Percentiles rank a stretch among this genome's conserved stretches.
Conservation (phyloP, 345 rosid genomes). For the Moricandia arvensis region DNA sequence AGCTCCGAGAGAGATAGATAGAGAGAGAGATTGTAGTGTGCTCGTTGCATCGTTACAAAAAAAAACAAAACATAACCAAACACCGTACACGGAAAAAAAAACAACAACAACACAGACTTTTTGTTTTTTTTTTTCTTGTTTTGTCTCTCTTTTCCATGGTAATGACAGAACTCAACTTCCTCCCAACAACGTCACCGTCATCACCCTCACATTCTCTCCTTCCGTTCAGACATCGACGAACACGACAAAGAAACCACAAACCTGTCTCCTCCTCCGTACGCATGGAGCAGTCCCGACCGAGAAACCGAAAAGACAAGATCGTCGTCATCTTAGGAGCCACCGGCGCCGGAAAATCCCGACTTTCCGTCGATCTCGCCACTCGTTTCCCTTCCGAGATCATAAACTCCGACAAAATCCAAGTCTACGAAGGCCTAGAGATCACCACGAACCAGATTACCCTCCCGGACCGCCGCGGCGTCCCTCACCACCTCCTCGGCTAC, state of each 20-base stretch:
- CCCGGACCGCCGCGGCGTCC: background rate
- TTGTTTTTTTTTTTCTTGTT: background rate
- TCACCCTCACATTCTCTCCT: background rate
- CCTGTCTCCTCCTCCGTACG: background rate
- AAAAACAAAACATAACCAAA: conserved; percentile 12
- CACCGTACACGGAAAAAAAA: conserved; percentile 9
- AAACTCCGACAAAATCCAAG: background rate
- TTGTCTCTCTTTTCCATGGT: conserved; percentile 23
- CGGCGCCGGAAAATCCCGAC: background rate
- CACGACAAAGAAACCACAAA: background rate
- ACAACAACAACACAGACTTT: background rate
- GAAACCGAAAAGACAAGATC: background rate
- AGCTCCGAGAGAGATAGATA: conserved; percentile 13
- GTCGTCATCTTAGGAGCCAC: conserved; percentile 4
- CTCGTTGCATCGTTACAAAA: conserved; percentile 13
- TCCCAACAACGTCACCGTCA: background rate
- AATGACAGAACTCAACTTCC: conserved; percentile 38
- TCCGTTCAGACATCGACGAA: background rate
- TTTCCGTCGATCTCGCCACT: background rate
- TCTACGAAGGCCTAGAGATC: background rate
- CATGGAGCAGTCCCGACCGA: background rate
- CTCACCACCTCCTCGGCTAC: background rate
- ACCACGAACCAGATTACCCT: background rate
- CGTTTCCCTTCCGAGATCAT: conserved; percentile 3
- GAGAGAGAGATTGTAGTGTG: background rate